Evolutionary conservation across 129 eudicot genomes (phyloP).

Genomic region (Apium graveolens): DNA sequence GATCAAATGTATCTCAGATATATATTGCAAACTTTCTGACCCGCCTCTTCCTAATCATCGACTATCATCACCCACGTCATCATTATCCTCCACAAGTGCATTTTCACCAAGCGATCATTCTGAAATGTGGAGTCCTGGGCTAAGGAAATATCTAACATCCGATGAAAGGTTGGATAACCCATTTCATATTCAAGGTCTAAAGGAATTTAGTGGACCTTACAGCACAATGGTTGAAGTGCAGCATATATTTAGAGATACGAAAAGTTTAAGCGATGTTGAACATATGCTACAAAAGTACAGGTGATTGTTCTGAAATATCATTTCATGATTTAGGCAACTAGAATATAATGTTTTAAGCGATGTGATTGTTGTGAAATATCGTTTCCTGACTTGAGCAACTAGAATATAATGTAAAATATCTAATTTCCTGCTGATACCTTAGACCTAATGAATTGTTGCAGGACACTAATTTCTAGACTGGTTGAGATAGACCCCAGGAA

Average conservation of each 20-base stretch:
- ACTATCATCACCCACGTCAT: conserved; percentile 85
- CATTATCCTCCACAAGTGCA: conserved; percentile 73
- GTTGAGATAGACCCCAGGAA: conserved; percentile 81
- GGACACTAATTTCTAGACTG: conserved; percentile 70
- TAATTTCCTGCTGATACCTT: conserved; percentile 8
- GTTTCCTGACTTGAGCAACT: background rate
- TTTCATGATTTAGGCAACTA: background rate
- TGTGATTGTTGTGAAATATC: conserved; percentile 18
- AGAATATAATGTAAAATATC: background rate
- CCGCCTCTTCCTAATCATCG: conserved; percentile 59
- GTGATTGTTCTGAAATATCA: conserved; percentile 26
- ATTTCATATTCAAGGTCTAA: conserved; percentile 83
- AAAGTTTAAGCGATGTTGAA: conserved; percentile 72
- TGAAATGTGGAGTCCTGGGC: conserved; percentile 87
- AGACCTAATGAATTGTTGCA: conserved; percentile 16
- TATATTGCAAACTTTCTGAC: conserved; percentile 85
- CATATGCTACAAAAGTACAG: conserved; percentile 66
- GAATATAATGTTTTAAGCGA: conserved; percentile 35
- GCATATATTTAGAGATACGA: conserved; percentile 60
- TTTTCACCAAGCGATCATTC: conserved; percentile 90
- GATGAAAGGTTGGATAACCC: conserved; percentile 92
- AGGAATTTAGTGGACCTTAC: conserved; percentile 98
- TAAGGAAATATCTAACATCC: conserved; percentile 73
- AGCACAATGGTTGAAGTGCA: conserved; percentile 93
- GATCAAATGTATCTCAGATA: conserved; percentile 75